A percentile compares a stretch with the other conserved stretches of the same genome.
These are phyloP conservation scores for Sporothrix luriei DNA, from an alignment of 2,329 filamentous ascomycete species.

Conservation along the genomic window DNA sequence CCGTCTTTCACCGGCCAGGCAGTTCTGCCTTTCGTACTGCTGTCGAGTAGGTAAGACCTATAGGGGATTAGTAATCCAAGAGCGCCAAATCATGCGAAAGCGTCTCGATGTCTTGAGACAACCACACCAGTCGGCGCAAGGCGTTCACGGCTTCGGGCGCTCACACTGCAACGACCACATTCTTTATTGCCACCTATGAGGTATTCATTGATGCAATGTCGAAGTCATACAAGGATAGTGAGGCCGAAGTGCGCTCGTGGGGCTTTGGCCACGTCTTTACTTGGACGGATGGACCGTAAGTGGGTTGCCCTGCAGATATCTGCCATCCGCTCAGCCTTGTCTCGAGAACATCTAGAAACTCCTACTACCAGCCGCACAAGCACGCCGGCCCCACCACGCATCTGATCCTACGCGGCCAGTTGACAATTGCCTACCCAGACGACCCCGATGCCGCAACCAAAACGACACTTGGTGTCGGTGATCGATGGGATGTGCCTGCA, in stretches of 20 bases:
- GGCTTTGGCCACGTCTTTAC: constrained; percentile 71
- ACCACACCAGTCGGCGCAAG: background rate
- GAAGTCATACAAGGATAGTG: constrained; percentile 46
- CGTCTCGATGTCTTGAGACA: background rate
- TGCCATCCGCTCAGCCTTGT: background rate
- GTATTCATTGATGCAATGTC: background rate
- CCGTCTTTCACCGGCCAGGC: background rate
- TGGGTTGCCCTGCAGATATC: constrained; percentile 28
- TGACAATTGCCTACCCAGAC: constrained; percentile 68
- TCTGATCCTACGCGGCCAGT: constrained; percentile 64
- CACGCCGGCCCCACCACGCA: constrained; percentile 69
- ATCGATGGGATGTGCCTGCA: constrained; percentile 67
- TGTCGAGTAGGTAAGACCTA: too few species aligned
- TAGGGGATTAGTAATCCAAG: background rate
- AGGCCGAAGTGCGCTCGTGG: constrained; percentile 67
- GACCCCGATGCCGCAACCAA: constrained; percentile 51
- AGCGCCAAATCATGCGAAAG: background rate
- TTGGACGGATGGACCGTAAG: constrained; percentile 69
- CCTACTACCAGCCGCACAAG: constrained; percentile 68
- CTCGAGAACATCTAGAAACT: constrained; percentile 53
- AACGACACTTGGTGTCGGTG: constrained; percentile 62
- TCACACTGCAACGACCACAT: background rate
- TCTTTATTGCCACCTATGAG: background rate
- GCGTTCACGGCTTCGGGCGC: background rate
- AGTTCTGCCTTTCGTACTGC: background rate